Evolutionary conservation across 495 filamentous ascomycete genomes (phyloP), one percentile per base, ranked within the genome.

Genomic region (Podospora anserina): DNA sequence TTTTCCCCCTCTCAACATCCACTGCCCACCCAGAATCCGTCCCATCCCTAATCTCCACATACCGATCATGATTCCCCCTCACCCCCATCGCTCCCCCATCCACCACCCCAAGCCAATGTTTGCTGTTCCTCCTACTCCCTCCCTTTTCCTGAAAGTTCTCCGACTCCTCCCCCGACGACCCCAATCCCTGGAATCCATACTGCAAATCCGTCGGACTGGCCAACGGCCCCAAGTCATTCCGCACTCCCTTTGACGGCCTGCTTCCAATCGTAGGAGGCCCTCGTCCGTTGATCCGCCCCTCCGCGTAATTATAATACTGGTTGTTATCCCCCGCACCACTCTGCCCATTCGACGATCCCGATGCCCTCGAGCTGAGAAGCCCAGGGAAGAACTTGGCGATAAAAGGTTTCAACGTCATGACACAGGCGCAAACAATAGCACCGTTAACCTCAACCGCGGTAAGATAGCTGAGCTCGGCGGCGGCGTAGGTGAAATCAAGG

Each of bases 401-500:
- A 3, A 79, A 65, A 0, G 77, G 77, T 66, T 78, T 79, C 23
- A 79, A 70, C 0, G 75, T 77, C 68, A 78, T 74, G 39, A 81
- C 72, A 63, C 77, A 81, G 13, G 81, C 81, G 62, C 77, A 78
- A 34, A 82, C 74, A 16, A 84, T 80, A 28, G 77, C 81, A 28
- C 80, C 72, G 66, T 79, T 81, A 55, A 78, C 70, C 39, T 84
- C 82, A 18, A 84, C 73, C 0, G 75, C 78, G 3, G 85, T 86
- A 74, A 85, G 82, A 27, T 84, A 77, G 20, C 69, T 68, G 5
- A 78, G 71, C n/a, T 67, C 57, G 26, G 68, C 72, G 18, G 76
- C 71, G 23, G 30, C 62, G 56, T 71, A 79, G 55, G 77, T 74
- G 58, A 72, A 76, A 66, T 79, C 77, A 2, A 58, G 60, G 60